phyloP scores from a whole-genome alignment of 768 basidiomycete genomes.

The Gautieria morchelliformis region DNA sequence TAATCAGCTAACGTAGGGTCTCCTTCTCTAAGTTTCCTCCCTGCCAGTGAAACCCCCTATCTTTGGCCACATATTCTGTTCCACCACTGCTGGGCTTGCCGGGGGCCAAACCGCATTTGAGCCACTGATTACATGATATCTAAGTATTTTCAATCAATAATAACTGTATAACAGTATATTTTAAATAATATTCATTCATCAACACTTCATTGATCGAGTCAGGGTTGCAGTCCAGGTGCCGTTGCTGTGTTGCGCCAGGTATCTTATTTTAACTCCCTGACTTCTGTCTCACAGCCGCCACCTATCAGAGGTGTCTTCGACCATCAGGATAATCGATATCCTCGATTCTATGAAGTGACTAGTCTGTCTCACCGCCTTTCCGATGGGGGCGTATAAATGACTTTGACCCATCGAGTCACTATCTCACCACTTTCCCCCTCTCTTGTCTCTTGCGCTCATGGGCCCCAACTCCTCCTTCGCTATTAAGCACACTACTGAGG shows the following conservation, averaged over 20 bases:
- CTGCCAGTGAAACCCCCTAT: neutral
- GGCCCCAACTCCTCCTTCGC: neutral
- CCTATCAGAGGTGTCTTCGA: neutral
- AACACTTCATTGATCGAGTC: neutral
- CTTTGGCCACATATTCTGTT: neutral
- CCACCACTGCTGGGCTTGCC: neutral
- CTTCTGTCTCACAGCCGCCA: neutral
- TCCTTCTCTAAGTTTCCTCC: neutral
- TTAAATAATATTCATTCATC: neutral
- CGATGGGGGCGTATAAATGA: neutral
- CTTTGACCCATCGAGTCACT: no score
- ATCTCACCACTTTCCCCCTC: neutral
- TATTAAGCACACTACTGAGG: neutral
- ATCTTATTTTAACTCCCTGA: neutral
- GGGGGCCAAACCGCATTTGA: neutral
- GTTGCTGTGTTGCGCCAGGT: neutral
- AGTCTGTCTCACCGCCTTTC: neutral
- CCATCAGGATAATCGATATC: neutral
- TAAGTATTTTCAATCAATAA: neutral
- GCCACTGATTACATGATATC: neutral
- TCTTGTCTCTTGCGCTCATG: neutral
- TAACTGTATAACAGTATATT: neutral
- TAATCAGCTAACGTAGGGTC: no score
- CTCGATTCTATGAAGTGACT: neutral
- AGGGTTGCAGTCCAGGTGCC: neutral